Conservation (phyloP, 2,329 filamentous ascomycete genomes). For the Clonostachys chloroleuca region DNA sequence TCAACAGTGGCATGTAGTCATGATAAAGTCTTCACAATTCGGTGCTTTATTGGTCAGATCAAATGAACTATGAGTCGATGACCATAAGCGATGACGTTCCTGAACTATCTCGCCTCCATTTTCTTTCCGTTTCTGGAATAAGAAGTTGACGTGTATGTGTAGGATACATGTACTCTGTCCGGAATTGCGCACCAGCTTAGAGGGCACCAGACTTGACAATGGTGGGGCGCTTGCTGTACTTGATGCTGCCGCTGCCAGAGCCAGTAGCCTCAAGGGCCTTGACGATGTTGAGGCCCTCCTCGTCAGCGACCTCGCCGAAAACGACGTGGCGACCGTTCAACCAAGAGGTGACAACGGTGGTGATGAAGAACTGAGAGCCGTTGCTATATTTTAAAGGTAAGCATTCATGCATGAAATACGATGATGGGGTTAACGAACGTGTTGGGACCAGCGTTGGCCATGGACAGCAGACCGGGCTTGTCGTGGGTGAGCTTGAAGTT, state of each 20-base stretch:
- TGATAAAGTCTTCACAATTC: no score
- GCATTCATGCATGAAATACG: background rate
- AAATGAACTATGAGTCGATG: no score
- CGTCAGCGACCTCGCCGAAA: constrained; percentile 68
- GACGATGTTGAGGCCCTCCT: constrained; percentile 46
- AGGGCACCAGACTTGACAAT: constrained; percentile 49
- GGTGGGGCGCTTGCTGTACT: constrained; percentile 52
- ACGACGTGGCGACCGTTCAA: constrained; percentile 81
- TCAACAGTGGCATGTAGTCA: no score
- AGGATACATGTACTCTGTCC: no score
- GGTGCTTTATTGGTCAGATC: no score
- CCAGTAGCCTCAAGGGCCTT: constrained; percentile 59
- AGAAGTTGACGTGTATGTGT: no score
- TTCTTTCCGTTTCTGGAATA: no score
- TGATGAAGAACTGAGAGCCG: constrained; percentile 97
- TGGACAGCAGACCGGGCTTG: constrained; percentile 77
- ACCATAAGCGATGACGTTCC: no score
- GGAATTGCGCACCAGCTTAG: constrained; percentile 22
- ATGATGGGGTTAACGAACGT: constrained; percentile 45
- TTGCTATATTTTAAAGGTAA: constrained; percentile 61
- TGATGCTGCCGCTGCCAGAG: constrained; percentile 47
- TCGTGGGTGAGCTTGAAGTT: constrained; percentile 78
- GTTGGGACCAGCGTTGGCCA: constrained; percentile 95
- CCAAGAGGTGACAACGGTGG: constrained; percentile 86
- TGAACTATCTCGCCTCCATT: no score